Evolutionary conservation across 1,284 basidiomycete species (phyloP), one percentile per base, ranked within the genome.

Genomic region (Tilletia indica): DNA sequence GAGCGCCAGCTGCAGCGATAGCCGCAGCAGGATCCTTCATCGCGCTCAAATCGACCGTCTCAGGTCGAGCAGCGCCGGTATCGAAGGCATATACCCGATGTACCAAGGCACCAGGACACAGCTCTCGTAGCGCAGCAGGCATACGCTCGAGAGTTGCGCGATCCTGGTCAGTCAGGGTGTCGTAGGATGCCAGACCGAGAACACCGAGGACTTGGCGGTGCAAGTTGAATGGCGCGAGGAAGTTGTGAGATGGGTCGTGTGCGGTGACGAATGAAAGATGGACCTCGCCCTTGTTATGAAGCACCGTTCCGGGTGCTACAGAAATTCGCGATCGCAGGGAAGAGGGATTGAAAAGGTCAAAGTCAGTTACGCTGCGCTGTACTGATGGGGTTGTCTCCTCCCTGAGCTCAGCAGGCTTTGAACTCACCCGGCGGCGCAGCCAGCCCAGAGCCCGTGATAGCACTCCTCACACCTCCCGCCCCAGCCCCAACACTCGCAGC

Each of bases 31-130:
- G 67, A 38, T 80, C 72, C 66, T 75, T 75, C 4, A 78, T 74
- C 36, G 73, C 73, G 71, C 74, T 78, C 14, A 78, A 67, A 39
- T 79, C 77, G 12, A 80, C 71, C 31, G 77, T 77, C 49, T 77
- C 74, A 14, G 76, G 76, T 38, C 76, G 39, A 12, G 68, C 68
- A 38, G 68, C 48, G 21, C 74, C 77, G 6, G 72, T 72, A 61
- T 84, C 82, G 71, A 84, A 83, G 3, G 74, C 80, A 68, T 76
- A 82, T 6, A 82, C 80, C 31, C 82, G 72, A 68, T 84, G 82
- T 12, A 80, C 71, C 12, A 84, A 67, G 16, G 82, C 82, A 38
- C 74, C 72, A 9, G 82, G 81, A 70, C 83, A 80, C 51, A 77
- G 64, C 68, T 74, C 72, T 3, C 77, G 73, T 9, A 84, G 73